Percentiles rank a stretch among this genome's conserved stretches.
These are phyloP conservation scores for Macrophomina pseudophaseolina DNA, from an alignment of 2,329 filamentous ascomycete genomes.

Conservation along the genomic window DNA sequence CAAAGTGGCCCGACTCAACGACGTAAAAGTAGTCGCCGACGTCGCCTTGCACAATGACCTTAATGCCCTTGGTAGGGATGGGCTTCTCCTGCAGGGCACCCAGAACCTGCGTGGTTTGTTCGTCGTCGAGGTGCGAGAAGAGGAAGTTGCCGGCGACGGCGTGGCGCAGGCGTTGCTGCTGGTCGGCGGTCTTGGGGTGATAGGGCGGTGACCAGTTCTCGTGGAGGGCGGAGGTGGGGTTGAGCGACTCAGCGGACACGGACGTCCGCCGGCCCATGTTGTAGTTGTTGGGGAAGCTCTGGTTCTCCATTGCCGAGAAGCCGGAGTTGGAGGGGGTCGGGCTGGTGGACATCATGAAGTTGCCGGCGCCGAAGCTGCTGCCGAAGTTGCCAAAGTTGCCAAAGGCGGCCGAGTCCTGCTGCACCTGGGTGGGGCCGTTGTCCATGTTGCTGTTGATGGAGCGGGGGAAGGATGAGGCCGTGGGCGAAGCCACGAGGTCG, in stretches of 20 bases:
- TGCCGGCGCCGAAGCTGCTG: conserved; percentile 36
- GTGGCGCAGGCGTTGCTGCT: conserved; percentile 76
- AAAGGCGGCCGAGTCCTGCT: conserved; percentile 47
- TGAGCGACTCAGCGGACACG: conserved; percentile 94
- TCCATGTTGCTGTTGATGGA: conserved; percentile 48
- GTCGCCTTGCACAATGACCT: conserved; percentile 95
- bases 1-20: conserved; percentile 87
- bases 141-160: conserved; percentile 91
- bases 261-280: conserved; percentile 93
- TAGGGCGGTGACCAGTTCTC: conserved; percentile 90
- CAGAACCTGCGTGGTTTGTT: conserved; percentile 84
- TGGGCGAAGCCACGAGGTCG: conserved; percentile 76
- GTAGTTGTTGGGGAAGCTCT: conserved; percentile 88
- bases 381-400: conserved; percentile 38
- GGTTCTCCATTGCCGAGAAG: conserved; percentile 59
- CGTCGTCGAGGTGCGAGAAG: conserved; percentile 92
- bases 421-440: conserved; percentile 40
- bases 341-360: conserved; percentile 36
- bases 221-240: conserved; percentile 80
- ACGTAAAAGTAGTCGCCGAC: conserved; percentile 98
- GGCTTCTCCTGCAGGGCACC: conserved; percentile 93
- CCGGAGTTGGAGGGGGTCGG: conserved; percentile 48
- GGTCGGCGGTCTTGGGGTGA: conserved; percentile 82
- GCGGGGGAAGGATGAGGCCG: conserved; percentile 55
- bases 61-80: conserved; percentile 85